Base-by-base conservation (phyloP, 441 rosid genomes). In the Pelargonium citronellum region DNA sequence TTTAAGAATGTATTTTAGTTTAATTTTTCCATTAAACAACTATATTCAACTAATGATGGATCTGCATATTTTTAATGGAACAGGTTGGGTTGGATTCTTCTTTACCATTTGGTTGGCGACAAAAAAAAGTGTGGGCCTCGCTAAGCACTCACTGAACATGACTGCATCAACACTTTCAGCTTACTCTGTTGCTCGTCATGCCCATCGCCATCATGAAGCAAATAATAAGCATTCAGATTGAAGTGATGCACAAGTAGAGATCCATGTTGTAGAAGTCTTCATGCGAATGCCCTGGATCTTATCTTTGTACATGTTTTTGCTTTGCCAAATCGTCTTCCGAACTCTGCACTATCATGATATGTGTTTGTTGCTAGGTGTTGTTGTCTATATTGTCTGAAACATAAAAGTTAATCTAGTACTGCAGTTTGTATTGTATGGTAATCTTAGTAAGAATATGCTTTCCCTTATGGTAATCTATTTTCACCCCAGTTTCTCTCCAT, bases 31-130 rank as follows among this genome's bases (percentile, higher is more conserved):
- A 27, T 27, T 12, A 0, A 47, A 47, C 55, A 47, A 47, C 15
- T 47, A 1, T 13, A 12, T 16, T 44, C 4, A 34, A 70, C 11
- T 53, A n/a, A 4, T 61, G 22, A 17, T 55, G 44, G 74, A 60
- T 49, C 30, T 67, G 24, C 43, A 60, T 71, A 60, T 67, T 34
- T 67, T 11, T 15, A 79, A 30, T 66, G 81, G 73, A 64, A 70
- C 90, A 93, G 98, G 97, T 76, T 91, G 98, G 98, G 76, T 87
- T 57, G 93, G 91, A 69, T 90, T 94, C 76, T 83, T 91, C 76
- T 89, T 86, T 78, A 77, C 73, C 64, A 76, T 85, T 64, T 94
- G 95, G 97, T 69, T 90, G 84, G 89, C 85, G 70, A 74, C 83
- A 37, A 86, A 80, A 80, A 92, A 86, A 75, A 79, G 87, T 44